Percentiles rank a stretch among this genome's conserved stretches.
Conservation (phyloP, 306 rosid genomes). For the Calophaca sinica region DNA sequence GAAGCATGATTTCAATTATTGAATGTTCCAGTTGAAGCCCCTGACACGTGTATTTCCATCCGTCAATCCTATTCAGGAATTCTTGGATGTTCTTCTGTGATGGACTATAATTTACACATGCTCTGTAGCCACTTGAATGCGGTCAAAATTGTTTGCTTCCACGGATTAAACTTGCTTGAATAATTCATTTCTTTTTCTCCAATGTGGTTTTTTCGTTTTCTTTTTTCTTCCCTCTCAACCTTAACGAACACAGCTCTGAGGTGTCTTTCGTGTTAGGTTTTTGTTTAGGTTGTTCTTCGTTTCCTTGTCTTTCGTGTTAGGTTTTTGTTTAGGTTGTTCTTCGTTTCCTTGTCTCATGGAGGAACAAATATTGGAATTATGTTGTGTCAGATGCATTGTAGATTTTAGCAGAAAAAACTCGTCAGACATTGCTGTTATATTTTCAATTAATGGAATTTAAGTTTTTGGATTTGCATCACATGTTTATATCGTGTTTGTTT, state of each 20-base stretch:
- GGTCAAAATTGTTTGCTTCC: neutral
- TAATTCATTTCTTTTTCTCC: neutral
- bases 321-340: conserved; percentile 26
- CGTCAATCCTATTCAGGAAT: conserved; percentile 10
- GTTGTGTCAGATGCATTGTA: neutral
- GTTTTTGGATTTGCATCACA: neutral
- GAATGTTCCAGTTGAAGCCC: neutral
- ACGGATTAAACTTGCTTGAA: neutral
- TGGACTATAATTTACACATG: conserved; percentile 5
- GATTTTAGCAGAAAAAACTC: neutral
- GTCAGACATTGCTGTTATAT: neutral
- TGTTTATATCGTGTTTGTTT: conserved; percentile 25
- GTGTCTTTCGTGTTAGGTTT: neutral
- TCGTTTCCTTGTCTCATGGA: neutral
- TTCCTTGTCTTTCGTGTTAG: conserved; percentile 4
- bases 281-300: conserved; percentile 24
- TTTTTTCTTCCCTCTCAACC: neutral
- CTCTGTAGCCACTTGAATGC: conserved; percentile 17
- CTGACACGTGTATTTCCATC: neutral
- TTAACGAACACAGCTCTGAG: neutral
- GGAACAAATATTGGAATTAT: neutral
- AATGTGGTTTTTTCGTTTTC: neutral
- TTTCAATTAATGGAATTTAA: conserved; percentile 14
- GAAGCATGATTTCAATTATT: neutral
- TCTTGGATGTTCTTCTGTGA: conserved; percentile 9